Conservation (phyloP, 176 grass and related monocot genomes). For the Oropetium thomaeum region DNA sequence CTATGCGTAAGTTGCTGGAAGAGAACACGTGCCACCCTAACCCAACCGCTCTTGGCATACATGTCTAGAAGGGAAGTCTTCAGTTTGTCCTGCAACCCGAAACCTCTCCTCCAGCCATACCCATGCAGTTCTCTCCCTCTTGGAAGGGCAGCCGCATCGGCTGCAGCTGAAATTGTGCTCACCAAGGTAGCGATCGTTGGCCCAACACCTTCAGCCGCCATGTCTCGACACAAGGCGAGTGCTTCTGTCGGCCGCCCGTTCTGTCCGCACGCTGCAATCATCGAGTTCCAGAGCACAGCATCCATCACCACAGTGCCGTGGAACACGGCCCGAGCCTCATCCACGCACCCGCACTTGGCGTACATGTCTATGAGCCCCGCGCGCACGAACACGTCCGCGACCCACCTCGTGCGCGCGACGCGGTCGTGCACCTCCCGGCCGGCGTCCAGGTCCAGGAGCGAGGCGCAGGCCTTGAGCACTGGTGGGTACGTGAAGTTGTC, state of each 20-base stretch:
- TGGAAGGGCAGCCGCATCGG: conserved; percentile 50
- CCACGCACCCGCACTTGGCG: conserved; percentile 61
- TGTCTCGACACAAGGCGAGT: conserved; percentile 50
- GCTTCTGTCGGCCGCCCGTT: conserved; percentile 54
- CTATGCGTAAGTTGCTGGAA: conserved; percentile 56
- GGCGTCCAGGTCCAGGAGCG: conserved; percentile 36
- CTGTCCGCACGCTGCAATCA: conserved; percentile 68
- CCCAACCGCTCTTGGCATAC: conserved; percentile 74
- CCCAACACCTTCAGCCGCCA: conserved; percentile 36
- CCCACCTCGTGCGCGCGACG: conserved; percentile 31
- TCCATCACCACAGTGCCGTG: conserved; percentile 40
- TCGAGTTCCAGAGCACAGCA: conserved; percentile 62
- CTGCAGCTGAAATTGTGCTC: conserved; percentile 51
- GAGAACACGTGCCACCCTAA: conserved; percentile 50
- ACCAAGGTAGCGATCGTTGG: conserved; percentile 58
- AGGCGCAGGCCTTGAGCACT: conserved; percentile 64
- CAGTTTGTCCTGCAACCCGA: conserved; percentile 54
- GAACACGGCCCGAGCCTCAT: conserved; percentile 51
- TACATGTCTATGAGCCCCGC: conserved; percentile 64
- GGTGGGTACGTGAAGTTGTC: conserved; percentile 72
- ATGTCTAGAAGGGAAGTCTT: conserved; percentile 72
- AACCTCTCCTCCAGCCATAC: conserved; percentile 55
- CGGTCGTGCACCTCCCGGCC: conserved; percentile 50
- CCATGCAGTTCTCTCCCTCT: conserved; percentile 82
- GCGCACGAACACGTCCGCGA: conserved; percentile 49